A percentile compares a stretch with the other conserved stretches of the same genome.
These are phyloP conservation scores for Aspergillus vadensis DNA, from an alignment of 2,329 filamentous ascomycete species.

Conservation along the genomic window DNA sequence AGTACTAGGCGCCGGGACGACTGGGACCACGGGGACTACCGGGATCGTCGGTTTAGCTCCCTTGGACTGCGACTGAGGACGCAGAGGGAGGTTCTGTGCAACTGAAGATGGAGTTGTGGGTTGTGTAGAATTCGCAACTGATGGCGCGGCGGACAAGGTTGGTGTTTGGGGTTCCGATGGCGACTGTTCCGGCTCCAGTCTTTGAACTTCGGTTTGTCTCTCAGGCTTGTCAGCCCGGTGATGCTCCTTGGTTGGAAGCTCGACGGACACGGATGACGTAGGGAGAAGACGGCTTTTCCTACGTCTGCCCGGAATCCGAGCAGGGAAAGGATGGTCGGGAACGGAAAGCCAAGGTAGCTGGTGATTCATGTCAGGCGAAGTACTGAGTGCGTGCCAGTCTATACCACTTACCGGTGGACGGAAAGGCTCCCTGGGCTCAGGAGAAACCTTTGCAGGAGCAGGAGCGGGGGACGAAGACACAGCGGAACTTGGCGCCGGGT, in stretches of 20 bases:
- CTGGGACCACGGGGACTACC: conserved; percentile 54
- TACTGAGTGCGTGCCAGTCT: not conserved
- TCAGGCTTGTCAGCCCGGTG: conserved; percentile 27
- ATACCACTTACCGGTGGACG: conserved; percentile 49
- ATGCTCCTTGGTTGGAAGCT: conserved; percentile 54
- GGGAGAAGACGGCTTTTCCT: conserved; percentile 43
- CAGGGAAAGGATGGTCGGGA: conserved; percentile 57
- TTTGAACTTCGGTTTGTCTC: conserved; percentile 24
- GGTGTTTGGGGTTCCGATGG: conserved; percentile 57
- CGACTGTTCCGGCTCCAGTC: conserved; percentile 23
- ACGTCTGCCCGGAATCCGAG: conserved; percentile 51
- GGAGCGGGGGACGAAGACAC: conserved; percentile 35
- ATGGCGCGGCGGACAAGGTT: conserved; percentile 60
- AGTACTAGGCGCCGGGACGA: conserved; percentile 41
- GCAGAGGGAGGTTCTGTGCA: conserved; percentile 35
- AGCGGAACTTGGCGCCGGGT: conserved; percentile 33
- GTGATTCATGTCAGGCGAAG: not conserved
- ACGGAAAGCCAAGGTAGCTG: conserved; percentile 64
- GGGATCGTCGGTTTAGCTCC: conserved; percentile 40
- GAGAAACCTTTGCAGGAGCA: conserved; percentile 26
- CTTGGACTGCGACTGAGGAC: conserved; percentile 38
- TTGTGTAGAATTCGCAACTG: conserved; percentile 57
- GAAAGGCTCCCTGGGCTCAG: conserved; percentile 47
- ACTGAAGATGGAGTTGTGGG: conserved; percentile 60
- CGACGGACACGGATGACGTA: conserved; percentile 40